Evolutionary conservation across 768 basidiomycete species (phyloP).

Genomic region (Rhodosporidiobolus sp.): DNA sequence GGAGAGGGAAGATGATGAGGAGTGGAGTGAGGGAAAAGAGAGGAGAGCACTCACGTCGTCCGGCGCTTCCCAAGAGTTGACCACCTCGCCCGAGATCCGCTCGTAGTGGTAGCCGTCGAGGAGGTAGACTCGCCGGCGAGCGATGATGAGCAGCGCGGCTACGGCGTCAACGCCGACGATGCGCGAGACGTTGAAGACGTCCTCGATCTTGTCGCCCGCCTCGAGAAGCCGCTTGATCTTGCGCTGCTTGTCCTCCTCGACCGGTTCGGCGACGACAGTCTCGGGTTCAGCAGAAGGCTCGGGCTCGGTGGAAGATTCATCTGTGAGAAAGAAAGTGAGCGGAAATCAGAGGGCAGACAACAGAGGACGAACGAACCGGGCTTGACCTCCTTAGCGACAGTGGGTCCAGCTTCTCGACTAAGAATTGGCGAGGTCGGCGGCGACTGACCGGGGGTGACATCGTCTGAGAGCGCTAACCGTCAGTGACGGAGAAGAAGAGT

Average conservation of each 20-base stretch:
- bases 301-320: neutral
- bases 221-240: slow-evolving; percentile 81
- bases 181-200: slow-evolving; percentile 77
- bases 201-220: slow-evolving; percentile 84
- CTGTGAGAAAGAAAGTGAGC: slow-evolving; percentile 22
- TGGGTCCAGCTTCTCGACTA: neutral
- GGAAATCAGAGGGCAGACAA: neutral
- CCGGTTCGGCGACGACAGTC: no score
- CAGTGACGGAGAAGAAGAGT: neutral
- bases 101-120: slow-evolving; percentile 83
- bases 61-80: slow-evolving; percentile 81
- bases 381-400: neutral
- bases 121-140: slow-evolving; percentile 80
- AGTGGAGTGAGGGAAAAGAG: slow-evolving; percentile 63
- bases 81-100: slow-evolving; percentile 72
- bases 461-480: neutral
- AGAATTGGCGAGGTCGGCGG: neutral
- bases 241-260: slow-evolving; percentile 82
- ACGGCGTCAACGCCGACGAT: slow-evolving; percentile 73
- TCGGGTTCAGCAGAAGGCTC: neutral
- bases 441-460: neutral
- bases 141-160: slow-evolving; percentile 87
- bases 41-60: slow-evolving; percentile 76
- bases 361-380: neutral
- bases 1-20: neutral